Percentiles rank a stretch among this genome's conserved stretches.
Conservation (phyloP, 2,329 filamentous ascomycete species). For the Endocalyx cinctus region DNA sequence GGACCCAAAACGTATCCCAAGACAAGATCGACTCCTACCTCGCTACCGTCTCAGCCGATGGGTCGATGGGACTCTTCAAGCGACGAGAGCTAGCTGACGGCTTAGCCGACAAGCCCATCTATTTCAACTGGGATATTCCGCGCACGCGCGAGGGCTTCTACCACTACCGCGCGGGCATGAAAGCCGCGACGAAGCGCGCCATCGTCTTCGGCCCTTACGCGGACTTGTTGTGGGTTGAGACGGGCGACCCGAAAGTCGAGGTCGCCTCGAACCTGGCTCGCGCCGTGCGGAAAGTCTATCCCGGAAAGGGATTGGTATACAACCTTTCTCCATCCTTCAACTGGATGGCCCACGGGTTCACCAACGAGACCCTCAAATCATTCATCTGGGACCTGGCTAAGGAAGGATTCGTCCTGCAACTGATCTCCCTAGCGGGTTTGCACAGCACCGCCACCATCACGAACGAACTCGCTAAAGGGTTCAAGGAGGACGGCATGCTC, state of each 20-base stretch:
- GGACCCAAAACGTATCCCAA: conserved; percentile 58
- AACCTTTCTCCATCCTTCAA: conserved; percentile 97
- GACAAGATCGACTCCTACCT: conserved; percentile 66
- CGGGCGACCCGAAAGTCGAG: conserved; percentile 77
- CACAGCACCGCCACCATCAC: conserved; percentile 62
- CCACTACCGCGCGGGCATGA: conserved; percentile 80
- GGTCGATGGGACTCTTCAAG: conserved; percentile 71
- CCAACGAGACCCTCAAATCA: conserved; percentile 71
- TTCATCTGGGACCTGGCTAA: conserved; percentile 97
- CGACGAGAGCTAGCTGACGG: conserved; percentile 68
- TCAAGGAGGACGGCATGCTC: conserved; percentile 91
- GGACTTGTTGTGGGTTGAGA: conserved; percentile 96
- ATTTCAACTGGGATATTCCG: conserved; percentile 88
- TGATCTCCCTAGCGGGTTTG: conserved; percentile 62
- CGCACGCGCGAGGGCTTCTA: conserved; percentile 92
- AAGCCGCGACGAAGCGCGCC: conserved; percentile 86
- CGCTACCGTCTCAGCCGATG: conserved; percentile 54
- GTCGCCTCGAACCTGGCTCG: conserved; percentile 72
- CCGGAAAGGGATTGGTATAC: conserved; percentile 88
- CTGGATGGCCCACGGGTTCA: conserved; percentile 96
- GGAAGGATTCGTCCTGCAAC: conserved; percentile 72
- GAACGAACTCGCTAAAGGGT: conserved; percentile 72
- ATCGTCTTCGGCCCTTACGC: conserved; percentile 88
- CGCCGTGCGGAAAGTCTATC: conserved; percentile 65
- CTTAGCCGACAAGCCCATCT: conserved; percentile 63